Conservation (phyloP, 345 rosid genomes). For the Litchi chinensis region DNA sequence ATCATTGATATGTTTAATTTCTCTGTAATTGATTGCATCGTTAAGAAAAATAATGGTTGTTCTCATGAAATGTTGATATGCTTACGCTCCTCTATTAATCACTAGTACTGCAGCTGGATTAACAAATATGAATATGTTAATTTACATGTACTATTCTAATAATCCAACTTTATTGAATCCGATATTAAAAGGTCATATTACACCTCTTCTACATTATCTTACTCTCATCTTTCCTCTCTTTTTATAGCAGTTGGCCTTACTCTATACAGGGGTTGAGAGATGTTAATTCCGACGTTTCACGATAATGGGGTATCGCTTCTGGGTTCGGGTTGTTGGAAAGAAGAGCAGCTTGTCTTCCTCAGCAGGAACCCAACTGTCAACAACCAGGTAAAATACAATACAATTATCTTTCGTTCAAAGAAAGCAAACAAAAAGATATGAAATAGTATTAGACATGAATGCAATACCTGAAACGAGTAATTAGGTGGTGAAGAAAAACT, state of each 20-base stretch:
- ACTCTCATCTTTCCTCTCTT: background rate
- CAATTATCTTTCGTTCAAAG: background rate
- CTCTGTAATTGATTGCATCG: background rate
- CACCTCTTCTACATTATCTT: slow-evolving; percentile 18
- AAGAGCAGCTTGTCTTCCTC: slow-evolving; percentile 85
- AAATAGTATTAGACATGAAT: background rate
- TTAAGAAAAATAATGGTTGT: background rate
- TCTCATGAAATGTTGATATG: background rate
- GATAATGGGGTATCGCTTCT: slow-evolving; percentile 82
- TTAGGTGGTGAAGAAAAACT: slow-evolving; percentile 61
- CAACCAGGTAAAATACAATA: background rate
- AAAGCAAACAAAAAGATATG: background rate
- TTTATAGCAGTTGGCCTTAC: background rate
- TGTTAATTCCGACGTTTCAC: slow-evolving; percentile 47
- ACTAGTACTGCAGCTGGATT: background rate
- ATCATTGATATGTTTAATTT: background rate
- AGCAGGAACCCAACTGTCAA: slow-evolving; percentile 81
- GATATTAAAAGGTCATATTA: slow-evolving; percentile 16
- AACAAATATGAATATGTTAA: slow-evolving; percentile 13
- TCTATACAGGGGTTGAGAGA: slow-evolving; percentile 21
- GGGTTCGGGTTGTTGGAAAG: slow-evolving; percentile 93
- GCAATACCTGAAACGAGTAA: slow-evolving; percentile 55
- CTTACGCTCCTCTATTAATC: background rate
- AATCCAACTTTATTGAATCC: slow-evolving; percentile 9
- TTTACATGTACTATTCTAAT: slow-evolving; percentile 24